phyloP scores from a whole-genome alignment of 148 eudicot genomes.

The Spergularia marina region DNA sequence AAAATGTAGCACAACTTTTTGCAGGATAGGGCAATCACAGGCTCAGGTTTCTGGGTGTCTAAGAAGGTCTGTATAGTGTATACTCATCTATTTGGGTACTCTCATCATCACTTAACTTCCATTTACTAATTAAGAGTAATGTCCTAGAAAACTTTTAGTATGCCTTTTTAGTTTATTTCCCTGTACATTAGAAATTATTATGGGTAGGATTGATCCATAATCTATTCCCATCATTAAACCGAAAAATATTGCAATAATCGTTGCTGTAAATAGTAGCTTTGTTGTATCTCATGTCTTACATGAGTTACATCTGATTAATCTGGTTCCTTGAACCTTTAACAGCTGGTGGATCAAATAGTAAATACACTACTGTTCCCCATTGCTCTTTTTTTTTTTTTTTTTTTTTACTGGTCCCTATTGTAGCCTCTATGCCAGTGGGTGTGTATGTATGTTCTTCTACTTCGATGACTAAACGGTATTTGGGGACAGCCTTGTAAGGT shows the following conservation, averaged over 20 bases:
- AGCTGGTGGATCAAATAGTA: too few species aligned
- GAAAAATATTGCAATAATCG: background rate
- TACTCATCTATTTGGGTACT: background rate
- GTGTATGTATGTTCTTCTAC: too few species aligned
- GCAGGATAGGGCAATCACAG: background rate
- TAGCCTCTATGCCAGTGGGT: too few species aligned
- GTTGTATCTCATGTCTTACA: too few species aligned
- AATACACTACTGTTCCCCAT: too few species aligned
- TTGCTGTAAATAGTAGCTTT: background rate
- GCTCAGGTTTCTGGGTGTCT: background rate
- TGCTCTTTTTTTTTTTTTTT: too few species aligned
- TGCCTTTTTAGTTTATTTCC: background rate
- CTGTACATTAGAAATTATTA: slow-evolving; percentile 8
- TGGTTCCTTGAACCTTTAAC: too few species aligned
- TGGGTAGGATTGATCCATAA: background rate
- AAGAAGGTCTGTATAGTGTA: background rate
- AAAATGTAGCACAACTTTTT: background rate
- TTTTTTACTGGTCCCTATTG: too few species aligned
- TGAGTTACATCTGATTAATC: too few species aligned
- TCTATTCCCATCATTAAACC: background rate
- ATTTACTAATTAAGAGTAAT: background rate
- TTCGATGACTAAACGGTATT: too few species aligned
- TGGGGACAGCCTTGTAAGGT: too few species aligned
- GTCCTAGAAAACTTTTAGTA: background rate
- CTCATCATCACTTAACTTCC: background rate